Evolutionary conservation across 306 rosid genomes (phyloP), one percentile per base, ranked within the genome.

Genomic region (Potentilla sterilis): DNA sequence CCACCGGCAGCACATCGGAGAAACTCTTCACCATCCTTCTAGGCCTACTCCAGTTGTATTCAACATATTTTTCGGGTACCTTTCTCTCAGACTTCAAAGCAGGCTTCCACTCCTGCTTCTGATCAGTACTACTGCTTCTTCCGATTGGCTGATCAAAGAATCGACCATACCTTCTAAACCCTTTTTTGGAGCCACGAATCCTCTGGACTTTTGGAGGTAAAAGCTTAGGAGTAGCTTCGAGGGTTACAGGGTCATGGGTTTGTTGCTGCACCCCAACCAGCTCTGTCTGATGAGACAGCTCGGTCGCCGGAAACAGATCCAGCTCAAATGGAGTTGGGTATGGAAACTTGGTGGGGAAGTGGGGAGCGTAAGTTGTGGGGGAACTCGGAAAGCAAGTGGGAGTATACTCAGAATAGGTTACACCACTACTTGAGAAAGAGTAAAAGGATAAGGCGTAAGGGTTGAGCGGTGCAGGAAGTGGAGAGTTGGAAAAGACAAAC

Each of bases 1-100:
- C 22, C 6, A 86, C 42, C 0, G 86, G 87, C 3, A 77, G 10
- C 1, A 49, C 47, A 7, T 73, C 52, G 6, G 63, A 55, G 32
- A 2, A 48, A 2, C 47, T 41, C 24, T 49, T 71, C 77, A 8
- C 10, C 34, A n/a, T 24, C 76, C 18, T 69, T 37, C 37, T 22
- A 0, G 42, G 54, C 28, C 42, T 4, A 15, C 18, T 9, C 68
- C 38, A 58, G 16, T 73, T 40, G 59, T 15, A 5, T 2, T 63
- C 22, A 35, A 5, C 19, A 5, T 2, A 24, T 24, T 32, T 28
- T 38, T 32, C 6, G 16, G 42, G 42, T 6, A 13, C 18, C 67
- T 63, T 63, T 2, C 19, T 15, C 21, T 13, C 68, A 4, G 18
- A 4, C 19, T 28, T 32, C n/a, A 61, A 15, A 13, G 21, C 19